Percentiles rank a stretch among this genome's conserved stretches.
Evolutionary conservation across 257 asterid genomes (phyloP).

Genomic region (Paraleonurus japonicus): DNA sequence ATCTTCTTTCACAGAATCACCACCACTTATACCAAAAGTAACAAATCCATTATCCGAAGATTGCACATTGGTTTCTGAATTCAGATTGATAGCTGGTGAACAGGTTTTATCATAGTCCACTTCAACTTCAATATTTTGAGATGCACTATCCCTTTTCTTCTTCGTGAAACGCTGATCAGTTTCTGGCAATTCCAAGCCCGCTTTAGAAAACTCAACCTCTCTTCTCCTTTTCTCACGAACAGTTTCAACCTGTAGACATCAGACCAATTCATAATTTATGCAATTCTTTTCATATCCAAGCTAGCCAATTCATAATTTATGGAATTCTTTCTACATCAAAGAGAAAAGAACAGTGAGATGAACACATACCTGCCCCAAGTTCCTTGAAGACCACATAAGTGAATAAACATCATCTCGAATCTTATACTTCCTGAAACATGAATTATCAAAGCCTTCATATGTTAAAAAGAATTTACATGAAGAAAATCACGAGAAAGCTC

Average conservation of each 20-base stretch:
- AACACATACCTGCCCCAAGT: conserved; percentile 77
- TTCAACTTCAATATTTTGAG: conserved; percentile 36
- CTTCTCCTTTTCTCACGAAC: conserved; percentile 76
- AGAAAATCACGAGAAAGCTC: neutral
- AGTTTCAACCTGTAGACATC: conserved; percentile 66
- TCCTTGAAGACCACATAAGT: conserved; percentile 87
- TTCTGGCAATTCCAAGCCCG: conserved; percentile 59
- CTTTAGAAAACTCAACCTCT: conserved; percentile 68
- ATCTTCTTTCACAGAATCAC: conserved; percentile 27
- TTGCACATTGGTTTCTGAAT: conserved; percentile 18
- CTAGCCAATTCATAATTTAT: conserved; percentile 10
- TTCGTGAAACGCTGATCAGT: conserved; percentile 45
- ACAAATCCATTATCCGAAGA: conserved; percentile 25
- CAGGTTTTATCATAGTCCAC: conserved; percentile 22
- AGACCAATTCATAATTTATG: conserved; percentile 17
- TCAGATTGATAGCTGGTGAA: conserved; percentile 20
- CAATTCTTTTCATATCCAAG: neutral
- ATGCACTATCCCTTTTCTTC: conserved; percentile 34
- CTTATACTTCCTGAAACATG: conserved; percentile 70
- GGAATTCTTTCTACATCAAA: neutral
- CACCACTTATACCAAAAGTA: conserved; percentile 27
- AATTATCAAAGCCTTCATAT: conserved; percentile 23
- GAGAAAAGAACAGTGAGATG: conserved; percentile 4
- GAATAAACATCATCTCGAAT: conserved; percentile 66
- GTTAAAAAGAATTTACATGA: neutral